These are phyloP conservation scores for Poa annua DNA, from an alignment of 176 grass and related monocot genomes.

Conservation along the genomic window DNA sequence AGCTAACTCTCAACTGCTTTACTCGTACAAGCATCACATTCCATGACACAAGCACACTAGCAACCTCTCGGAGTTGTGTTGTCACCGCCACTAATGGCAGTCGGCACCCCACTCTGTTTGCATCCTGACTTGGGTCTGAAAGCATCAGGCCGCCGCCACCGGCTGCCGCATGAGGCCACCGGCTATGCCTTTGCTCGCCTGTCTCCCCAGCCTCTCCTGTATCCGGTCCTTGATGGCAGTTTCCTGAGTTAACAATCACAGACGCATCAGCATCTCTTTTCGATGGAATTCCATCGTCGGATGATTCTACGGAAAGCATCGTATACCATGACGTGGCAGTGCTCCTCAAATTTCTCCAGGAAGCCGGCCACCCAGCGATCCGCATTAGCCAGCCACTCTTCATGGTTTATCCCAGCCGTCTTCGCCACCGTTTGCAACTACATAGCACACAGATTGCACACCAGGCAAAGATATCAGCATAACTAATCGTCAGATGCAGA, in stretches of 20 bases:
- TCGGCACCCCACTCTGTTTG: background rate
- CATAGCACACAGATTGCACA: slow-evolving; percentile 7
- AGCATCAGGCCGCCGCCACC: slow-evolving; percentile 42
- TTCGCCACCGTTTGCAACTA: slow-evolving; percentile 94
- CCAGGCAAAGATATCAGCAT: slow-evolving; percentile 3
- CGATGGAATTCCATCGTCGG: background rate
- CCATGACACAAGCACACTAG: slow-evolving; percentile 26
- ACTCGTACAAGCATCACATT: slow-evolving; percentile 46
- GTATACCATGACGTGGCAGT: slow-evolving; percentile 88
- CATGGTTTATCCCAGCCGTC: slow-evolving; percentile 76
- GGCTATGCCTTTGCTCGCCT: slow-evolving; percentile 65
- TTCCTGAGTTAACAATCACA: slow-evolving; percentile 55
- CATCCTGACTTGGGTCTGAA: background rate
- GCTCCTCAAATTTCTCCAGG: slow-evolving; percentile 96
- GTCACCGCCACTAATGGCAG: background rate
- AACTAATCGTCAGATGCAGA: background rate
- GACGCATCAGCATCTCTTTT: background rate
- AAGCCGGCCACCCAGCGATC: slow-evolving; percentile 97
- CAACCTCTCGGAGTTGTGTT: background rate
- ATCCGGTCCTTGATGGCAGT: slow-evolving; percentile 97
- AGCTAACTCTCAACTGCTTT: slow-evolving; percentile 25
- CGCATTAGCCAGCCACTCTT: slow-evolving; percentile 88
- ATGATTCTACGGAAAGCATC: background rate
- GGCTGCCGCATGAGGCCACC: slow-evolving; percentile 49
- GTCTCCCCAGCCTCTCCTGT: slow-evolving; percentile 76